Evolutionary conservation across 225 moss, liverwort and hornwort species (phyloP).

Genomic region (Physcomitrellopsis africana): DNA sequence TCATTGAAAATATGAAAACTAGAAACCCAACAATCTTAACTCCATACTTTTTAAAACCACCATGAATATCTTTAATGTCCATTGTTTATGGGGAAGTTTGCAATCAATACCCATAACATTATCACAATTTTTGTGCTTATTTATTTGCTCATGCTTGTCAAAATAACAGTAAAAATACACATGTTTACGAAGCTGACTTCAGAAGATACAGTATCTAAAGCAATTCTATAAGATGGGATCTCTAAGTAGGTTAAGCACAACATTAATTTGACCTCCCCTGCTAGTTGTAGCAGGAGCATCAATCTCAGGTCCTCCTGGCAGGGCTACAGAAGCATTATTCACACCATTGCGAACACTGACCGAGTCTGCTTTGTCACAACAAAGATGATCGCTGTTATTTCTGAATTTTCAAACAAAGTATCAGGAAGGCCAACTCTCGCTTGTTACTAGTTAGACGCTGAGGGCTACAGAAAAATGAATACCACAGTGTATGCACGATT

Average conservation of each 20-base stretch:
- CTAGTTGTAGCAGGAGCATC: conserved; percentile 39
- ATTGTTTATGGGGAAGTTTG: no score
- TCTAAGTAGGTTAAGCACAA: neutral
- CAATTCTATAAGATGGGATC: conserved; percentile 25
- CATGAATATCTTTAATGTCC: no score
- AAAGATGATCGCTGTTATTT: conserved; percentile 58
- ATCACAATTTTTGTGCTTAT: no score
- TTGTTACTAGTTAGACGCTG: neutral
- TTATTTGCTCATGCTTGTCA: no score
- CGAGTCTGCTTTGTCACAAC: conserved; percentile 50
- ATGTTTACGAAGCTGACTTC: no score
- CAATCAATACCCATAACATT: no score
- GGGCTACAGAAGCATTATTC: conserved; percentile 45
- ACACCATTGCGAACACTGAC: conserved; percentile 57
- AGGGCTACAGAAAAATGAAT: neutral
- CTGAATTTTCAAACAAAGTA: conserved; percentile 42
- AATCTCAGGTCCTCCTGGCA: conserved; percentile 48
- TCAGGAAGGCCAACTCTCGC: conserved; percentile 29
- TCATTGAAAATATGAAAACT: no score
- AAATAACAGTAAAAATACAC: no score
- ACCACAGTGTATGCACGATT: no score
- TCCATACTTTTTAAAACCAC: no score
- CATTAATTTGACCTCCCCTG: conserved; percentile 34
- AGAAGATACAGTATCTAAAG: neutral
- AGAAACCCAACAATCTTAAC: no score